Evolutionary conservation across 2,329 filamentous ascomycete species (phyloP), one percentile per base, ranked within the genome.

Genomic region (Davidsoniella eucalypti): DNA sequence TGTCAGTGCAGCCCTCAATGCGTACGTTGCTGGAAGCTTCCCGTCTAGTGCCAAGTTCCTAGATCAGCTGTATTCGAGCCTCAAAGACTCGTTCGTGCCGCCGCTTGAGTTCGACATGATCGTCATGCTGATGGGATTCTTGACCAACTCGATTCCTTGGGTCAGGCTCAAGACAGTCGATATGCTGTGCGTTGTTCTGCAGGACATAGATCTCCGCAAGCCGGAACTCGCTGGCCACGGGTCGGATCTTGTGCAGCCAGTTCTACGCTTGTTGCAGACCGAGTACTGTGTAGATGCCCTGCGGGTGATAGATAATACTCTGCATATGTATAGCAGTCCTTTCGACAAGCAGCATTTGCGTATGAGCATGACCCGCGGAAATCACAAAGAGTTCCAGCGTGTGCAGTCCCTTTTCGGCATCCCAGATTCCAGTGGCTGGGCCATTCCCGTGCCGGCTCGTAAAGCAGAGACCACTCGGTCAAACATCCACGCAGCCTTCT

Each of bases 341-440:
- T 87, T 94, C 74, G 92, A 96, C 63, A 87, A 85, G 58, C 87
- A 95, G 58, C 87, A 96, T 60, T 69, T 98, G 52, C 80, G 92
- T 38, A 98, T 98, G 93, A 96, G 90, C 64, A 95, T 98, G 87
- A 92, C 87, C 0, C 83, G 84, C 57, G 79, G 83, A 0, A 83
- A 92, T 46, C 81, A 86, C 45, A 96, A 95, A 61, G 88, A 96
- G 64, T 96, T 94, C 58, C 90, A 94, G 61, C 81, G 85, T 18
- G 94, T 87, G 0, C 84, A 94, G 62, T 95, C 87, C 59, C 67
- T 98, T 33, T 98, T 96, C 62, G 93, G 93, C 25, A 96, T 98
- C 52, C 92, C 92, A 0, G 90, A 96, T 61, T 82, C 87, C 18
- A 92, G 86, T 14, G 92, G 92, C 2, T 98, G 92, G 92, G 92